A percentile compares a stretch with the other conserved stretches of the same genome.
phyloP scores from a whole-genome alignment of 1,284 basidiomycete species.

The Schizophyllum commune region DNA sequence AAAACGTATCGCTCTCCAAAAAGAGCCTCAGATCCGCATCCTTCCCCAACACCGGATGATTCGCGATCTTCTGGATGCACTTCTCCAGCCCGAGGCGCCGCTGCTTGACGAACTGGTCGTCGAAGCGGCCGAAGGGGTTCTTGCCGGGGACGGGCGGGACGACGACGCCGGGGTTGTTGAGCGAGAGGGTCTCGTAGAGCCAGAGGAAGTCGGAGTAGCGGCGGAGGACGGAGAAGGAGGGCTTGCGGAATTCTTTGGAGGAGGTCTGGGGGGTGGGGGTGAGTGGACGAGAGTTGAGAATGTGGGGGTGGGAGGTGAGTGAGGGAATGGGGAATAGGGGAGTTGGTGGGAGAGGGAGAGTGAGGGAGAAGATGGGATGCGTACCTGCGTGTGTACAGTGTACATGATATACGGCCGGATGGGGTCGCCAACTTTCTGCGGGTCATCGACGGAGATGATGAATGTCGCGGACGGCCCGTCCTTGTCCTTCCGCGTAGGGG shows the following conservation, averaged over 20 bases:
- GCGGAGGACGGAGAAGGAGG: constrained; percentile 83
- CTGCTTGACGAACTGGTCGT: constrained; percentile 82
- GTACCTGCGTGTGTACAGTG: constrained; percentile 84
- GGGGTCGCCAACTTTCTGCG: constrained; percentile 89
- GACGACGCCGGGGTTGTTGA: constrained; percentile 95
- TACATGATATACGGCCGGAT: constrained; percentile 92
- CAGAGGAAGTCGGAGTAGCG: constrained; percentile 97
- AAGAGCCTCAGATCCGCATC: constrained; percentile 84
- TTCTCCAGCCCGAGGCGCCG: constrained; percentile 80
- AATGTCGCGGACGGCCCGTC: constrained; percentile 57
- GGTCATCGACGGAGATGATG: constrained; percentile 83
- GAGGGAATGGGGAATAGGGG: no score
- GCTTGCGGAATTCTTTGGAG: constrained; percentile 74
- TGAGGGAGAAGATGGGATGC: no score
- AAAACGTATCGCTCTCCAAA: constrained; percentile 81
- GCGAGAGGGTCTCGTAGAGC: constrained; percentile 85
- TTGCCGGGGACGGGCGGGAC: constrained; percentile 97
- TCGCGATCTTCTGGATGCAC: constrained; percentile 82
- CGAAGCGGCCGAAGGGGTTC: constrained; percentile 86
- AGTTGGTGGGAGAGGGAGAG: no score
- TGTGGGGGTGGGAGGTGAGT: background rate
- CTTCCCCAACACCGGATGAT: constrained; percentile 80
- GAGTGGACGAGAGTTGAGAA: constrained; percentile 5
- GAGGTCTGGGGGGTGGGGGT: constrained; percentile 49
- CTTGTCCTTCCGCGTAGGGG: constrained; percentile 24